Evolutionary conservation across 345 rosid species (phyloP).

Genomic region (Isatis tinctoria): DNA sequence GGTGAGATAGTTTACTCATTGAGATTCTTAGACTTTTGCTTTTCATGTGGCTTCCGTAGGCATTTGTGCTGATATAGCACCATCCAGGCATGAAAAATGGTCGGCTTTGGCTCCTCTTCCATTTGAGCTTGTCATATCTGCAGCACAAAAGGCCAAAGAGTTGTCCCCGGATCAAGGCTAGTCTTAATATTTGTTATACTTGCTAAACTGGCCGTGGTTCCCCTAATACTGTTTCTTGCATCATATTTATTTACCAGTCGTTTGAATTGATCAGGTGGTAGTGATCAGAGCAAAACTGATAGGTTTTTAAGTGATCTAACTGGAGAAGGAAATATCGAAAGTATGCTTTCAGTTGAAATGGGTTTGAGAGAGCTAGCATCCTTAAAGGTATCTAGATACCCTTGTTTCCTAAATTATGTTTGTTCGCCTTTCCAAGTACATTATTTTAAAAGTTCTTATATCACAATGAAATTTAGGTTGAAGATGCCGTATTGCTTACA

Average conservation of each 20-base stretch:
- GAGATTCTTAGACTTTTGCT: not conserved
- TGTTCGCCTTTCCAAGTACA: not conserved
- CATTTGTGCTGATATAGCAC: conserved; percentile 83
- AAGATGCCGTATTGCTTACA: conserved; percentile 83
- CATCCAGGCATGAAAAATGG: conserved; percentile 80
- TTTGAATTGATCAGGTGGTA: conserved; percentile 38
- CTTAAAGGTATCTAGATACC: conserved; percentile 56
- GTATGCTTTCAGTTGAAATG: conserved; percentile 98
- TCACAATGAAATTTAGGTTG: conserved; percentile 48
- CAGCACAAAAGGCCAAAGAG: conserved; percentile 95
- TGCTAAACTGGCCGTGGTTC: not conserved
- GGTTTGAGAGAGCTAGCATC: conserved; percentile 89
- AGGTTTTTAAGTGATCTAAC: conserved; percentile 70
- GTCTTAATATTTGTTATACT: conserved; percentile 20
- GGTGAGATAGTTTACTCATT: not conserved
- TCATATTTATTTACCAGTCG: not conserved
- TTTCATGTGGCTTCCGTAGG: conserved; percentile 36
- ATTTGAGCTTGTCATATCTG: conserved; percentile 88
- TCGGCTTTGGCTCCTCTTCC: conserved; percentile 97
- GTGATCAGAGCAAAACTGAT: conserved; percentile 50
- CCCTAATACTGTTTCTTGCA: not conserved
- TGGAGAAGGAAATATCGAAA: conserved; percentile 98
- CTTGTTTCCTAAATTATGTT: not conserved
- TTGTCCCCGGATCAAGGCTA: conserved; percentile 60
- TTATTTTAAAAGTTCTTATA: not conserved